Evolutionary conservation across 768 basidiomycete genomes (phyloP).

Genomic region (Tylopilus balloui): DNA sequence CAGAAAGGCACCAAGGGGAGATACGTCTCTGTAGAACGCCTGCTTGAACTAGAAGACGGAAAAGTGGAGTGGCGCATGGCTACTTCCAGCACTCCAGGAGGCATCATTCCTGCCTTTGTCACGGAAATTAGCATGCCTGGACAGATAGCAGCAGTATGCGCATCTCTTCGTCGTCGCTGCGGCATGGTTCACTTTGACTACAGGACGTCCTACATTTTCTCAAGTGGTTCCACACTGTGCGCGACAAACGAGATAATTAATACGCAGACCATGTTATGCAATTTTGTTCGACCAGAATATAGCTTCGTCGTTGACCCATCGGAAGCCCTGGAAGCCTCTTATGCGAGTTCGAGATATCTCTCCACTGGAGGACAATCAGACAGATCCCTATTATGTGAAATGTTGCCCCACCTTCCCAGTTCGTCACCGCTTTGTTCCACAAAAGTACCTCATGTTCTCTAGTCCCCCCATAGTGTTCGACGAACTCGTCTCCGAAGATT

Average conservation of each 20-base stretch:
- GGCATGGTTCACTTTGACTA: conserved; percentile 2
- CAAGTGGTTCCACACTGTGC: conserved; percentile 51
- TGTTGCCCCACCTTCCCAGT: conserved; percentile 75
- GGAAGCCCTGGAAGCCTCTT: not conserved
- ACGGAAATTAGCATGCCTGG: conserved; percentile 57
- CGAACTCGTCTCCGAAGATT: conserved; percentile 83
- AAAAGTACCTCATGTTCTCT: conserved; percentile 83
- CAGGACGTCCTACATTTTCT: conserved; percentile 75
- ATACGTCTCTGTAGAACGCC: conserved; percentile 65
- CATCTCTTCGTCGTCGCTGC: not conserved
- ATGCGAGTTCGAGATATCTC: conserved; percentile 81
- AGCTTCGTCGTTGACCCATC: not conserved
- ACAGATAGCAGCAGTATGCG: conserved; percentile 54
- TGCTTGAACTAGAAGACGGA: conserved; percentile 59
- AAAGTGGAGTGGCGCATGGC: conserved; percentile 79
- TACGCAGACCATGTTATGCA: not conserved
- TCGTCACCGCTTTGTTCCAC: conserved; percentile 88
- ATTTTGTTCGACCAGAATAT: not conserved
- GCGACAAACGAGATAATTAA: conserved; percentile 12
- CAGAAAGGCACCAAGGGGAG: conserved; percentile 61
- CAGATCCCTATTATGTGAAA: not conserved
- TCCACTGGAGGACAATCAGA: conserved; percentile 51
- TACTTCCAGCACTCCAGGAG: conserved; percentile 67
- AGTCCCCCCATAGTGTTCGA: conserved; percentile 95
- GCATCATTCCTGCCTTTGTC: conserved; percentile 61